These are phyloP conservation scores for Cryptococcus jaspeensis DNA, from an alignment of 1,284 basidiomycete species.

Conservation along the genomic window DNA sequence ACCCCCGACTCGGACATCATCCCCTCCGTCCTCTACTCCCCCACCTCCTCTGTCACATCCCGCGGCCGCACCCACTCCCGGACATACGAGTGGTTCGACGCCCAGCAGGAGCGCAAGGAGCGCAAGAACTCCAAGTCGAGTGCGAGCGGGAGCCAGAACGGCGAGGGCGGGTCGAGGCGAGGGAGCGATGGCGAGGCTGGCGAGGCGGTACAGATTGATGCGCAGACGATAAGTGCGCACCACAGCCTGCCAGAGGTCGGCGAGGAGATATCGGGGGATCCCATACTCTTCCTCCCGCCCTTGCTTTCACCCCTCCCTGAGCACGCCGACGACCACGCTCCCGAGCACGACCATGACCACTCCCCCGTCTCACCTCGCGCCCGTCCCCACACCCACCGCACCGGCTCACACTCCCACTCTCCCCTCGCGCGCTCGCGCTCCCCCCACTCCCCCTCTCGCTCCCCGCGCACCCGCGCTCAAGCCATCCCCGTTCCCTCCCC, in stretches of 20 bases:
- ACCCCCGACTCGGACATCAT: conserved; percentile 17
- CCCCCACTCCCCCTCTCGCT: not conserved
- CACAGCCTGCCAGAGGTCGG: conserved; percentile 7
- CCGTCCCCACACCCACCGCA: not conserved
- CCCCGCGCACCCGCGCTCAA: not conserved
- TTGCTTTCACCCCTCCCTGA: conserved; percentile 65
- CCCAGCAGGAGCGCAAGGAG: not conserved
- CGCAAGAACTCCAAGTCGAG: not conserved
- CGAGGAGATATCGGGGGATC: conserved; percentile 50
- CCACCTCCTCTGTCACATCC: conserved; percentile 4
- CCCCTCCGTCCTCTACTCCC: conserved; percentile 15
- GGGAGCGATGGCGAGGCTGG: not conserved
- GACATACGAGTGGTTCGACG: conserved; percentile 7
- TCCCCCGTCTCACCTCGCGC: not conserved
- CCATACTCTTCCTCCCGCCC: conserved; percentile 74
- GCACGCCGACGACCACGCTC: conserved; percentile 28
- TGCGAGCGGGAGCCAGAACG: not conserved
- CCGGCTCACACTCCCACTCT: not conserved
- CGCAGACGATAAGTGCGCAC: conserved; percentile 10
- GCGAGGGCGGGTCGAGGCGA: not conserved
- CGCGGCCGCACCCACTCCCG: conserved; percentile 5
- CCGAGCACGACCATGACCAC: conserved; percentile 21
- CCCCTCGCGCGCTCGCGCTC: not conserved
- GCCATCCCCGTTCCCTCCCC: not conserved
- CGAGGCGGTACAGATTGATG: not conserved